Percentiles rank a stretch among this genome's conserved stretches.
phyloP scores from a whole-genome alignment of 192 early-diverging fungal species.

The Cetraspora pellucida region DNA sequence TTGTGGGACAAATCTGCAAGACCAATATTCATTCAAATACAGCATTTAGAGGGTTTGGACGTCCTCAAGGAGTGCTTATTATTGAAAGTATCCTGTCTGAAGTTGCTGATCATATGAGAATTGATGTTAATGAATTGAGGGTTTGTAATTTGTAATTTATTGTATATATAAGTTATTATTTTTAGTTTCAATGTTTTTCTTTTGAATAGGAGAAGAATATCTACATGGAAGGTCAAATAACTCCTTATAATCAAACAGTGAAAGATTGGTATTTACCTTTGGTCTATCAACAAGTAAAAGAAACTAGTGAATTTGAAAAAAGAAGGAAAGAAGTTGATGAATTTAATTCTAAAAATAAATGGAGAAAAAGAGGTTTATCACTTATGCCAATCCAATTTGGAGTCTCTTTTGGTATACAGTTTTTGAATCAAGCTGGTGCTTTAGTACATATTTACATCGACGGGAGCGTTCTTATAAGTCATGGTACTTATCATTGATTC shows the following conservation, averaged over 20 bases:
- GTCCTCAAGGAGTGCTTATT: slow-evolving; percentile 81
- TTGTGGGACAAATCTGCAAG: slow-evolving; percentile 71
- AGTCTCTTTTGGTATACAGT: slow-evolving; percentile 72
- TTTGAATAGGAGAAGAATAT: slow-evolving; percentile 61
- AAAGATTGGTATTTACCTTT: slow-evolving; percentile 71
- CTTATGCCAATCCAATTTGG: slow-evolving; percentile 85
- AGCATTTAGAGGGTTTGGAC: slow-evolving; percentile 86
- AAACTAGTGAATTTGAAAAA: slow-evolving; percentile 51
- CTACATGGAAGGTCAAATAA: slow-evolving; percentile 68
- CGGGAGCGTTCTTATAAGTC: slow-evolving; percentile 78
- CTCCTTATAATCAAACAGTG: slow-evolving; percentile 69
- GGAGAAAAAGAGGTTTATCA: slow-evolving; percentile 78
- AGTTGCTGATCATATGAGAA: slow-evolving; percentile 69
- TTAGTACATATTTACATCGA: slow-evolving; percentile 86
- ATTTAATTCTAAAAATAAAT: slow-evolving; percentile 72
- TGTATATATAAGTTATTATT: not conserved
- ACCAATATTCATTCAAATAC: slow-evolving; percentile 88
- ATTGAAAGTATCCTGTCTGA: slow-evolving; percentile 77
- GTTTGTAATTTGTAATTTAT: not conserved
- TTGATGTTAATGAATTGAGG: slow-evolving; percentile 63
- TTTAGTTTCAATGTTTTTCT: not conserved
- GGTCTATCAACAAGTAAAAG: slow-evolving; percentile 70
- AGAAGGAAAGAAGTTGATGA: slow-evolving; percentile 62
- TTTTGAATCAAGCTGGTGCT: slow-evolving; percentile 82
- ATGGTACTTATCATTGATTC: slow-evolving; percentile 57